phyloP scores from a whole-genome alignment of 768 basidiomycete species.

The Paxillus involutus region DNA sequence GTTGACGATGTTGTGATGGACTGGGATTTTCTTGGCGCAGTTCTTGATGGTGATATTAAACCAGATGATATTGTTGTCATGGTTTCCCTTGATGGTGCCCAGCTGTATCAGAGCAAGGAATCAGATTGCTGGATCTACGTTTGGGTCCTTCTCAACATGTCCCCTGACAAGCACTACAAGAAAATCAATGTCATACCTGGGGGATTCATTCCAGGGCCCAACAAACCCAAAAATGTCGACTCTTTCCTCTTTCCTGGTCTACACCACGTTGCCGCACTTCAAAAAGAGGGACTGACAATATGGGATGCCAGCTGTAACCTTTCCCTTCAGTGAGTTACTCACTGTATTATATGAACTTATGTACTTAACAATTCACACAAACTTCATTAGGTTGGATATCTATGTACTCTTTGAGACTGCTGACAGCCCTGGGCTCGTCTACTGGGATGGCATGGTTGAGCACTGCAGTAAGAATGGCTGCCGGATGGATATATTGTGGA shows the following conservation, averaged over 20 bases:
- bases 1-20: constrained; percentile 7
- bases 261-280: neutral
- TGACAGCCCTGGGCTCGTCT: no score
- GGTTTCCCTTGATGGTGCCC: constrained; percentile 28
- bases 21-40: constrained; percentile 5
- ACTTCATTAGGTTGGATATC: neutral
- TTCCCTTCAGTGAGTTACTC: no score
- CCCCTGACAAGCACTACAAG: constrained; percentile 28
- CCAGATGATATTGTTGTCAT: constrained; percentile 12
- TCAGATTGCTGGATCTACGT: constrained; percentile 37
- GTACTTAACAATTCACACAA: no score
- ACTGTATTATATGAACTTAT: no score
- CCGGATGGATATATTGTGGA: constrained; percentile 26
- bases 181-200: constrained; percentile 29
- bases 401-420: constrained; percentile 10
- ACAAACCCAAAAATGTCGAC: constrained; percentile 32
- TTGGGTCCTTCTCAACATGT: constrained; percentile 25
- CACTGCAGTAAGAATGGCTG: constrained; percentile 31
- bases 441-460: no score
- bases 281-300: constrained; percentile 29
- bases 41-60: constrained; percentile 5
- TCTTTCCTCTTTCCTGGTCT: constrained; percentile 30
- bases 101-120: constrained; percentile 29
- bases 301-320: constrained; percentile 27
- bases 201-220: constrained; percentile 28